Conservation (phyloP, 768 basidiomycete genomes). For the Leccinum barrowsii region DNA sequence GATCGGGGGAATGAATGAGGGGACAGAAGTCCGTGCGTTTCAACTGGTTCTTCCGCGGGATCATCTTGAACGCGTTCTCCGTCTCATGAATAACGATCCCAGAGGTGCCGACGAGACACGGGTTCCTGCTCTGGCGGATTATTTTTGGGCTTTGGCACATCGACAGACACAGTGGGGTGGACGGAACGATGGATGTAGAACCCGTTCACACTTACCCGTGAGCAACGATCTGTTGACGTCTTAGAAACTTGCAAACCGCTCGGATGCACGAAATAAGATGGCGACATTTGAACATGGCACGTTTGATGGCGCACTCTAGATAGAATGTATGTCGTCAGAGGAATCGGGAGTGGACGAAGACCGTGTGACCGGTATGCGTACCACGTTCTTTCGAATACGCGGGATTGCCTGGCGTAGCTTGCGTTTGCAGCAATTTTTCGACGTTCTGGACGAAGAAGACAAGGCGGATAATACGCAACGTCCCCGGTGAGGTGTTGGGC, state of each 20-base stretch:
- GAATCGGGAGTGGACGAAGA: conserved; percentile 60
- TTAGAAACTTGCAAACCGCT: conserved; percentile 68
- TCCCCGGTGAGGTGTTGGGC: conserved; percentile 57
- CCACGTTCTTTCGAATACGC: conserved; percentile 47
- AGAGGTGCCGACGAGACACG: too few species aligned
- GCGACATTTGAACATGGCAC: conserved; percentile 53
- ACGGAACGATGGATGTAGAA: too few species aligned
- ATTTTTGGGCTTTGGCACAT: too few species aligned
- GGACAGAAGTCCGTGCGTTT: too few species aligned
- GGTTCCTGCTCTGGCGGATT: too few species aligned
- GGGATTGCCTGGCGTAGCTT: conserved; percentile 67
- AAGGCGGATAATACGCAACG: conserved; percentile 40
- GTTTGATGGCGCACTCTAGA: conserved; percentile 68
- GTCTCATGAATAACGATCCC: too few species aligned
- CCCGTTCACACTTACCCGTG: too few species aligned
- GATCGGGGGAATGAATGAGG: too few species aligned
- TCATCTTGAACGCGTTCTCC: too few species aligned
- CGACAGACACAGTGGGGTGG: too few species aligned
- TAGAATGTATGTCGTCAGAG: conserved; percentile 80
- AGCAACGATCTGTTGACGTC: too few species aligned
- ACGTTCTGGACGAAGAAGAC: conserved; percentile 57
- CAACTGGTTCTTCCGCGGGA: too few species aligned
- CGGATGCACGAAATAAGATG: conserved; percentile 53
- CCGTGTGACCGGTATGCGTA: conserved; percentile 23
- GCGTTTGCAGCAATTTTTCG: conserved; percentile 58